phyloP scores from a whole-genome alignment of 768 basidiomycete species.

The Naematelia encephala region DNA sequence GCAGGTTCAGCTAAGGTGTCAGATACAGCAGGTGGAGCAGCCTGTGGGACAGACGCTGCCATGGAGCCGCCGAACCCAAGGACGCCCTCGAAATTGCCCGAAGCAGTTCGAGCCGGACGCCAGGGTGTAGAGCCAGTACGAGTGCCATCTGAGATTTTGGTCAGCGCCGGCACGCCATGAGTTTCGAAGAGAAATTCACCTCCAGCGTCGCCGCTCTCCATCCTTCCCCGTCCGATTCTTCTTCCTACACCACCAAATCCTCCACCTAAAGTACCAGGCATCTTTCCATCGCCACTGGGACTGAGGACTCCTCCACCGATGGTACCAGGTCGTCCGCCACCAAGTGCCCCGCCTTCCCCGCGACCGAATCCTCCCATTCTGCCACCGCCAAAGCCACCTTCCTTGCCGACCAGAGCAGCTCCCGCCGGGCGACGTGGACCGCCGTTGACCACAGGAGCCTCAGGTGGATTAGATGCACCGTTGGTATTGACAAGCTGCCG shows the following conservation, averaged over 20 bases:
- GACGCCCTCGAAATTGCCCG: constrained; percentile 49
- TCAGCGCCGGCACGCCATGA: neutral
- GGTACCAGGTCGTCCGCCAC: constrained; percentile 29
- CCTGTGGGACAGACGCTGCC: constrained; percentile 6
- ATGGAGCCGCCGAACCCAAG: constrained; percentile 41
- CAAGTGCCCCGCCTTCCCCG: constrained; percentile 47
- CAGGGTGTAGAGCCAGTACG: constrained; percentile 18
- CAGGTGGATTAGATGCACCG: neutral
- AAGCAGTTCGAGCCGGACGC: constrained; percentile 34
- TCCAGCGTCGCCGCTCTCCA: constrained; percentile 26
- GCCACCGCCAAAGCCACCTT: constrained; percentile 4
- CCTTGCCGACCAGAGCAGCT: neutral
- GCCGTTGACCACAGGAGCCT: neutral
- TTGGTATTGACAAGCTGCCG: neutral
- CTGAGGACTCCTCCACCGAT: constrained; percentile 30
- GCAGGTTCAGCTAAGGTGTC: constrained; percentile 2
- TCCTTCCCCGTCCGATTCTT: constrained; percentile 23
- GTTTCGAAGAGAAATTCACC: neutral
- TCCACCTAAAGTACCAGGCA: constrained; percentile 34
- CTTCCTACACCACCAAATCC: constrained; percentile 41
- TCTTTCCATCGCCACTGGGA: constrained; percentile 23
- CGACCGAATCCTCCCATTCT: constrained; percentile 43
- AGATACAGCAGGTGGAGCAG: constrained; percentile 11
- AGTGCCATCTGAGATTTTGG: neutral
- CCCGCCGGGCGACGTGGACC: neutral